A percentile compares a stretch with the other conserved stretches of the same genome.
Conservation (phyloP, 2,329 filamentous ascomycete genomes). For the Verticillium nubilum region DNA sequence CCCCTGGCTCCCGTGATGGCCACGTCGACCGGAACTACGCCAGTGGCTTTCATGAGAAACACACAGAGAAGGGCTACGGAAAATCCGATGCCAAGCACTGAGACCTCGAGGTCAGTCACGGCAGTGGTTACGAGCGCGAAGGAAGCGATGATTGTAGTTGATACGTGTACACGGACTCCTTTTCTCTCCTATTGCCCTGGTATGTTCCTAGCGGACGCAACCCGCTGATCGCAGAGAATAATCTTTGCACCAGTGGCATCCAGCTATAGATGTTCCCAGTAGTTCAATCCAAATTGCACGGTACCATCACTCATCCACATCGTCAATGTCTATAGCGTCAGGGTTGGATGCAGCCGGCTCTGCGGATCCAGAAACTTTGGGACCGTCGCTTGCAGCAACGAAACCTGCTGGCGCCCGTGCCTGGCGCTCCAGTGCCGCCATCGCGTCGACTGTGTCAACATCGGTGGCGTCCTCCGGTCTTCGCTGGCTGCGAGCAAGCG, state of each 20-base stretch:
- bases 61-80: constrained; percentile 43
- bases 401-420: constrained; percentile 87
- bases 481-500: constrained; percentile 73
- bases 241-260: neutral
- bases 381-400: constrained; percentile 75
- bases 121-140: neutral
- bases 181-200: neutral
- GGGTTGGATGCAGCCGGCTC: constrained; percentile 57
- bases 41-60: constrained; percentile 56
- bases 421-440: constrained; percentile 84
- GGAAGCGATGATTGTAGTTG: neutral
- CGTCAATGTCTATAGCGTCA: constrained; percentile 79
- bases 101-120: neutral
- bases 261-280: neutral
- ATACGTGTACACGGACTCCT: neutral
- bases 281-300: neutral
- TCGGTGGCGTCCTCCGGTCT: constrained; percentile 38
- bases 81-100: constrained; percentile 17
- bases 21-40: constrained; percentile 56
- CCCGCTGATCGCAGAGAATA: neutral
- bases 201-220: neutral
- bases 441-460: constrained; percentile 64
- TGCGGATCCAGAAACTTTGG: constrained; percentile 49
- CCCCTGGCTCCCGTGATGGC: constrained; percentile 58
- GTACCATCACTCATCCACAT: constrained; percentile 52